Evolutionary conservation across 2,329 filamentous ascomycete species (phyloP), one percentile per base, ranked within the genome.

Genomic region (Apiospora sp.): DNA sequence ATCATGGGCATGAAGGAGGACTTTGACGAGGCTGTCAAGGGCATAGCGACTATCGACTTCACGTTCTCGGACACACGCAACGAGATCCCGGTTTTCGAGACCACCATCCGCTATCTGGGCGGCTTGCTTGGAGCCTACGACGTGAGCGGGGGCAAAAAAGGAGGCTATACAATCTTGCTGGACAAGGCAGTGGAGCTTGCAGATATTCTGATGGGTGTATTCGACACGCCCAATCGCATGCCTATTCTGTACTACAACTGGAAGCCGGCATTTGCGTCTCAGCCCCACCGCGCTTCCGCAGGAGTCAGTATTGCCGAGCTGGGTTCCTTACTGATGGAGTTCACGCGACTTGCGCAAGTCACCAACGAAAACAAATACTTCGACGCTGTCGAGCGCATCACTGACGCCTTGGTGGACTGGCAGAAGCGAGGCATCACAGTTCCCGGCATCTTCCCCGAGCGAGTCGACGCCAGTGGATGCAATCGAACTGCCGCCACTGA

Each of bases 221-320:
- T 94, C 77, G 92, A 94, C 82, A 98, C 96, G 0, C 95, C 95
- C 0, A 98, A 98, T 81, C 91, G 94, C 77, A 97, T 98, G 94
- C 95, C 96, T 3, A 84, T 94, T 7, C 88, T 94, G 6, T 95
- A 92, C 82, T 97, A 96, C 83, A 85, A 88, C 74, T 98, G 93
- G 94, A 89, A 90, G 77, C 93, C 92, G 75, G 83, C 87, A 22
- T 90, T 86, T 77, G 88, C 89, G 13, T 89, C 88, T 4, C 88
- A 91, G 75, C 89, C 91, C 8, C 92, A 91, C 76, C 87, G 88
- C 34, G 93, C 93, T 1, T 84, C 86, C 73, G 82, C 80, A 6
- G 82, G 84, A 68, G 88, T 89, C n/a, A 84, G 88, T 77, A 82
- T 92, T 44, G 90, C 72, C 49, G 94, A 96, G 81, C 81, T 96